Evolutionary conservation across 805 yeast genomes (phyloP).

Genomic region (Suhomyces sp.): DNA sequence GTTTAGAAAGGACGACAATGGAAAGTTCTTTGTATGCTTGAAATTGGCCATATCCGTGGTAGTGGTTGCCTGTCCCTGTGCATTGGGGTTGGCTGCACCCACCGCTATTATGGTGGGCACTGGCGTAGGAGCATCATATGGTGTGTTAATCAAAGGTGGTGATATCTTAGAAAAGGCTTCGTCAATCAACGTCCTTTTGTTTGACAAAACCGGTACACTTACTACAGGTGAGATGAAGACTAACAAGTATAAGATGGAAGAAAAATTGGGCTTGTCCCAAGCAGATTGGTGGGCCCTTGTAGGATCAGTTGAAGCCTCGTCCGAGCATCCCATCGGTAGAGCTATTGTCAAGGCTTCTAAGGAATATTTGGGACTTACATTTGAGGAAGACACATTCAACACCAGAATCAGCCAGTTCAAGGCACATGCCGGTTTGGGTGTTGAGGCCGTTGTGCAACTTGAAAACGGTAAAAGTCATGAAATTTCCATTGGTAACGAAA

Average conservation of each 20-base stretch:
- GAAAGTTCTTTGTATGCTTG: slow-evolving; percentile 64
- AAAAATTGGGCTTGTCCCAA: slow-evolving; percentile 14
- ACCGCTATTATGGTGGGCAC: slow-evolving; percentile 99
- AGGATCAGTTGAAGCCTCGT: slow-evolving; percentile 58
- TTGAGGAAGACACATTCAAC: slow-evolving; percentile 31
- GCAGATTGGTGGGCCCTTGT: slow-evolving; percentile 50
- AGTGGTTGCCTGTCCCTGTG: slow-evolving; percentile 99
- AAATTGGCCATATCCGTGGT: slow-evolving; percentile 85
- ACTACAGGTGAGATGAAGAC: slow-evolving; percentile 78
- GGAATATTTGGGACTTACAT: slow-evolving; percentile 20
- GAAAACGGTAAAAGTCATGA: slow-evolving; percentile 16
- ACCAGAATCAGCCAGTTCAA: slow-evolving; percentile 32
- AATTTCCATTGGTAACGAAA: slow-evolving; percentile 54
- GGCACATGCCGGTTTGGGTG: slow-evolving; percentile 45
- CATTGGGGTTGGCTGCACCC: slow-evolving; percentile 95
- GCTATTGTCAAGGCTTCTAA: slow-evolving; percentile 52
- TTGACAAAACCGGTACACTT: slow-evolving; percentile 95
- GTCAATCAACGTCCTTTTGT: slow-evolving; percentile 61
- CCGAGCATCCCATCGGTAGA: slow-evolving; percentile 87
- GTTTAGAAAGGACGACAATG: slow-evolving; percentile 46
- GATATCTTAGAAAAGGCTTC: slow-evolving; percentile 76
- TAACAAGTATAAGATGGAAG: slow-evolving; percentile 17
- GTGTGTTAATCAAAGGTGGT: slow-evolving; percentile 91
- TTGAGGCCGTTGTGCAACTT: slow-evolving; percentile 38
- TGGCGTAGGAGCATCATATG: slow-evolving; percentile 89